These are phyloP conservation scores for Alternaria atra DNA, from an alignment of 2,329 filamentous ascomycete species.

Conservation along the genomic window DNA sequence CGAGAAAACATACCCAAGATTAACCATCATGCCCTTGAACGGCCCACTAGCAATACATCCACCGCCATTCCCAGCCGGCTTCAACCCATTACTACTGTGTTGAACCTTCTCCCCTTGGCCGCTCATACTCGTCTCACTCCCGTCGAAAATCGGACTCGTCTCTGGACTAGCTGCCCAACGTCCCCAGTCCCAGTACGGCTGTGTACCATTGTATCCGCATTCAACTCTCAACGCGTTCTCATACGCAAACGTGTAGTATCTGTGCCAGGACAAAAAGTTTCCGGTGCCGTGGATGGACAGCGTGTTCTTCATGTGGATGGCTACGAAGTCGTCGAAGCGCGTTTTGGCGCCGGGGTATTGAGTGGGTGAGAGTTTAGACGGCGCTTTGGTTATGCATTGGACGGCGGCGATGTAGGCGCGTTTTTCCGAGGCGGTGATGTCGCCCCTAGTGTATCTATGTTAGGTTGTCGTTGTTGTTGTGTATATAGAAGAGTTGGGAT, in stretches of 20 bases:
- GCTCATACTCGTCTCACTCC: slow-evolving; percentile 59
- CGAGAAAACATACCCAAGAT: slow-evolving; percentile 36
- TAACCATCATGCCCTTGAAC: slow-evolving; percentile 54
- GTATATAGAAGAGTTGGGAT: neutral
- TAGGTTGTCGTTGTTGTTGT: neutral
- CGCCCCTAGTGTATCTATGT: slow-evolving; percentile 32
- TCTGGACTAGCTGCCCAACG: slow-evolving; percentile 54
- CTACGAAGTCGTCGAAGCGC: slow-evolving; percentile 51
- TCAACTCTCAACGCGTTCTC: slow-evolving; percentile 54
- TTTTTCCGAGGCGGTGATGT: slow-evolving; percentile 39
- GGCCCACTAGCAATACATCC: slow-evolving; percentile 64
- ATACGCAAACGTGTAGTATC: slow-evolving; percentile 54
- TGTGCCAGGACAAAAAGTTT: slow-evolving; percentile 54
- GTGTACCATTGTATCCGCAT: slow-evolving; percentile 56
- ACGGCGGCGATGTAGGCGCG: slow-evolving; percentile 51
- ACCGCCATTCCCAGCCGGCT: slow-evolving; percentile 62
- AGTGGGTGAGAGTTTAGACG: slow-evolving; percentile 32
- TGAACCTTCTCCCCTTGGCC: slow-evolving; percentile 57
- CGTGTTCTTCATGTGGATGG: slow-evolving; percentile 49
- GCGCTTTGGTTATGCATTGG: slow-evolving; percentile 39
- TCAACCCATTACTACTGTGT: slow-evolving; percentile 35
- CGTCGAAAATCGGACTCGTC: slow-evolving; percentile 66
- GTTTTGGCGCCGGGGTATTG: slow-evolving; percentile 44
- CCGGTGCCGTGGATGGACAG: slow-evolving; percentile 46
- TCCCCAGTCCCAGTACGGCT: slow-evolving; percentile 65